Base-by-base conservation (phyloP, 208 protist species). In the Jaenimonas drosophilae region DNA sequence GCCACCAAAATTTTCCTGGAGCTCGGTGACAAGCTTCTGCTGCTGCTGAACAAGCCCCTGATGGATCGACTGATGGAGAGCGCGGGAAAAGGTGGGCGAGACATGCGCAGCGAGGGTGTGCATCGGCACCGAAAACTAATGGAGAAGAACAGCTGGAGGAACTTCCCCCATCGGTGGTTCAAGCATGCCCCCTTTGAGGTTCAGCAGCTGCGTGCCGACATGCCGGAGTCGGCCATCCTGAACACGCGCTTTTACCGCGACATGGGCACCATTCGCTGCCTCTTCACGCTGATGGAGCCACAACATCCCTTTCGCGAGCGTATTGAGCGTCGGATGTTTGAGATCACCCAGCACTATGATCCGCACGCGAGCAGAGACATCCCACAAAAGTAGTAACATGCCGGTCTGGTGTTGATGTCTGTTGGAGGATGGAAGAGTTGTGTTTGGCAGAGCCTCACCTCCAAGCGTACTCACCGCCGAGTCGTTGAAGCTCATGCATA, bases 151-250 rank as follows among this genome's bases (percentile, higher is more conserved):
- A 73, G 49, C 30, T 94, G 81, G 80, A 69, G 82, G 7, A 69
- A 59, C 7, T 94, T 94, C 38, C 81, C 81, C 14, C 66, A 88
- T 40, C 64, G 71, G 1, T 88, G 82, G 81, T 94, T 74, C 48
- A 88, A 87, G 38, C 86, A 94, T 50, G 77, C 86, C 2, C 86
- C 86, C 0, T 94, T 90, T 46, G 86, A 94, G 45, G 76, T 94
- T 23, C 78, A 90, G 48, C 77, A 94, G 64, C 64, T 94, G 32
- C 81, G 86, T 12, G 62, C 86, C 2, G 86, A 94, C 43, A 81
- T 94, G 6, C 73, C 81, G 0, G 65, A 84, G 46, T 49, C 51
- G 2, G 66, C 70, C 4, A 71, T 94, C 6, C 41, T 64, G 9
- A 89, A 91, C 41, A 90, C 82, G 11, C 76, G 86, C 24, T 74